Base-by-base conservation (phyloP, 202 grass and related monocot genomes). In the Musa balbisiana region DNA sequence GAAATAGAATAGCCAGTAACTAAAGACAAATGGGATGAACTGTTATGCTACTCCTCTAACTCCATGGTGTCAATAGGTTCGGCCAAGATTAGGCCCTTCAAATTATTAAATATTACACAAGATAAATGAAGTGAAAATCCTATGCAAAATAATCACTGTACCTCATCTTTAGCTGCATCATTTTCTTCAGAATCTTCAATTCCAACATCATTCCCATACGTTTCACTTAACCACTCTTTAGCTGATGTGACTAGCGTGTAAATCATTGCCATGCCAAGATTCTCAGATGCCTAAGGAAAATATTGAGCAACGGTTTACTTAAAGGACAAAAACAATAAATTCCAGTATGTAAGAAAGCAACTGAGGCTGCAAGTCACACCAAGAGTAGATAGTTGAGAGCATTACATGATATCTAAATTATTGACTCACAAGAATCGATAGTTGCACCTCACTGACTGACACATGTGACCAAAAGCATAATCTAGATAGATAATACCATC, bases 251-350 rank as follows among this genome's bases (percentile, higher is more conserved):
- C 89, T 76, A 99, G 96, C 59, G 96, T 99, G 81, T 99, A 99
- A 50, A 99, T 73, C 96, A 99, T 99, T 81, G 96, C 89, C 91
- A 99, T 99, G 53, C 96, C 96, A 79, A 99, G 89, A 92, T 92
- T 95, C 77, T 99, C 91, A 77, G 78, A 82, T 78, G 87, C 85
- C 96, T 99, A 82, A 67, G 74, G 27, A 67, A 85, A 82, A 23
- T 19, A 50, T 75, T 11, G 15, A 22, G 51, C 5, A 62, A 22
- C 8, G 0, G 17, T 60, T 62, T 53, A 22, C 11, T 11, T 12
- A 22, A 15, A 64, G 19, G 22, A 64, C n/a, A 64, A 51, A 49
- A 49, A 52, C 33, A 51, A 71, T 51, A 52, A 17, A 15, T 16
- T 33, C 9, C 58, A 20, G 20, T 51, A 21, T 71, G 71, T 15